Conservation (phyloP, 2,329 filamentous ascomycete species). For the Venturia oleaginea region DNA sequence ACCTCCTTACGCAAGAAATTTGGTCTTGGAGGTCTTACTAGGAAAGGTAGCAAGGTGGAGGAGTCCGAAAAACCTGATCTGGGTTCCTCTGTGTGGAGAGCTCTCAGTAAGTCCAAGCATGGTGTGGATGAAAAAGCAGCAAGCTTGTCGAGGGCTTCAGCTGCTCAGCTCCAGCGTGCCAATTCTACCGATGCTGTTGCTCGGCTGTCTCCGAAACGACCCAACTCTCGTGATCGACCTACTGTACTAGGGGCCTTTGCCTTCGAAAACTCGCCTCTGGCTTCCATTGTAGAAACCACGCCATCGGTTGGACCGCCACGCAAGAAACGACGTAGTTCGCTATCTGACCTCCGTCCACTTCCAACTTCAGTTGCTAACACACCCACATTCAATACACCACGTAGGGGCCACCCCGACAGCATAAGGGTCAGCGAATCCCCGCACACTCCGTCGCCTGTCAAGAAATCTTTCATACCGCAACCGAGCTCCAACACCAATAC, state of each 20-base stretch:
- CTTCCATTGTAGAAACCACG: slow-evolving; percentile 45
- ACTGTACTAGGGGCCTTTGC: slow-evolving; percentile 38
- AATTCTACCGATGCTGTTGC: slow-evolving; percentile 66
- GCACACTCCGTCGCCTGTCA: slow-evolving; percentile 28
- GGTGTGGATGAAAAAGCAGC: slow-evolving; percentile 50
- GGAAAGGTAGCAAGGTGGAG: slow-evolving; percentile 71
- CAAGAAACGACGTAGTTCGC: slow-evolving; percentile 81
- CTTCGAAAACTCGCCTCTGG: slow-evolving; percentile 32
- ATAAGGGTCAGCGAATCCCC: slow-evolving; percentile 18
- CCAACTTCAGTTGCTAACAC: slow-evolving; percentile 43
- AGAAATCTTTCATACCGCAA: slow-evolving; percentile 28
- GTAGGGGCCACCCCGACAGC: slow-evolving; percentile 4
- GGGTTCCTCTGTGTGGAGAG: slow-evolving; percentile 14
- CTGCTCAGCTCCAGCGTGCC: slow-evolving; percentile 48
- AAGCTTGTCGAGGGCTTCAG: slow-evolving; percentile 56
- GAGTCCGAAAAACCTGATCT: slow-evolving; percentile 67
- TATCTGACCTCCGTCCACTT: slow-evolving; percentile 72
- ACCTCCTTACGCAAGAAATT: slow-evolving; percentile 76
- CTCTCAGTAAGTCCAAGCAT: slow-evolving; percentile 15
- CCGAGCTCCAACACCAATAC: slow-evolving; percentile 23
- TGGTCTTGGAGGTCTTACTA: slow-evolving; percentile 65
- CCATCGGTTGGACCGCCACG: slow-evolving; percentile 35
- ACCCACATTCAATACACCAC: slow-evolving; percentile 9
- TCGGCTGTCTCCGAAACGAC: slow-evolving; percentile 39
- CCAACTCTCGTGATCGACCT: slow-evolving; percentile 47